Percentiles rank a stretch among this genome's conserved stretches.
These are phyloP conservation scores for Rhododendron williamsianum DNA, from an alignment of 148 eudicot species.

Conservation along the genomic window DNA sequence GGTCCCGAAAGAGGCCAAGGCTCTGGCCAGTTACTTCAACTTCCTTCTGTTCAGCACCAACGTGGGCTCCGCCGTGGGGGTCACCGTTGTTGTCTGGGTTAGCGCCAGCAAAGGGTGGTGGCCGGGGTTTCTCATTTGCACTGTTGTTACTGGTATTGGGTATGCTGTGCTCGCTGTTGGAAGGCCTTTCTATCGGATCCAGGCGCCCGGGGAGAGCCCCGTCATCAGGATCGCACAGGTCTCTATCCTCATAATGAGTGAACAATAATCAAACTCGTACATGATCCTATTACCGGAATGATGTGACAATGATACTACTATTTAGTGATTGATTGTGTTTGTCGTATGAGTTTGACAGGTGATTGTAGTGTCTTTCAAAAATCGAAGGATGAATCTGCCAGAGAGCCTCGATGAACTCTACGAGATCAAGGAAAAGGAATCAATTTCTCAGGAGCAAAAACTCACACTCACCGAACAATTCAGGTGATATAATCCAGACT, in stretches of 20 bases:
- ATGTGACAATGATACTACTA: not conserved
- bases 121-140: conserved; percentile 32
- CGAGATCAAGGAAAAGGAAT: conserved; percentile 34
- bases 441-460: conserved; percentile 12
- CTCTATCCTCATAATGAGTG: not conserved
- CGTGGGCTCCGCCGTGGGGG: conserved; percentile 30
- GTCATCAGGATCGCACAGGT: conserved; percentile 34
- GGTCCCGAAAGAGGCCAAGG: conserved; percentile 35
- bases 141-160: conserved; percentile 17
- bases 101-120: conserved; percentile 38
- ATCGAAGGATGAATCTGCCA: conserved; percentile 32
- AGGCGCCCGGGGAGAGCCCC: conserved; percentile 31
- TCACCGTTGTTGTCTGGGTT: conserved; percentile 38
- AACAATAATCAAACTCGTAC: not conserved
- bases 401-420: conserved; percentile 25
- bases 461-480: conserved; percentile 34
- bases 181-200: conserved; percentile 34
- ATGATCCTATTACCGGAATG: too few relatives aligned
- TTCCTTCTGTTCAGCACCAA: conserved; percentile 33
- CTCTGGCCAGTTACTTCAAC: conserved; percentile 41
- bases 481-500: conserved; percentile 19
- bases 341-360: conserved; percentile 24
- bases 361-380: conserved; percentile 35
- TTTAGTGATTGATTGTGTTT: not conserved
- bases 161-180: conserved; percentile 26